Evolutionary conservation across 768 basidiomycete genomes (phyloP).

Genomic region (Phanerochaete carnosa): DNA sequence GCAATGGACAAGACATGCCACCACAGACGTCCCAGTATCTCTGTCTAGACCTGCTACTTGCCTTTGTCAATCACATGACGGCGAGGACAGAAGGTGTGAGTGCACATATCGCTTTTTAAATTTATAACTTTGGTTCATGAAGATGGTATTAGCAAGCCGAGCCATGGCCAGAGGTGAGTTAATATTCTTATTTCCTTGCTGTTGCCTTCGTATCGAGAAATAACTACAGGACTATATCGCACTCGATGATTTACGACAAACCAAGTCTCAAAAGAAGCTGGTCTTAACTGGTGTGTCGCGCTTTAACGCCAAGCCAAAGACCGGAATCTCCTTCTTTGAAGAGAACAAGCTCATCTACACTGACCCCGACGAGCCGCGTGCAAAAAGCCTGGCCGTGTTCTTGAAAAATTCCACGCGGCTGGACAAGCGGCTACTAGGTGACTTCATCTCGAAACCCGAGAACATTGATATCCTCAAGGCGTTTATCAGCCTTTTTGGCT

Average conservation of each 20-base stretch:
- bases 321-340: conserved; percentile 86
- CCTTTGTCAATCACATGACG: conserved; percentile 88
- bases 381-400: conserved; percentile 77
- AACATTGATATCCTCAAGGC: conserved; percentile 81
- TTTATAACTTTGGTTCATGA: not conserved
- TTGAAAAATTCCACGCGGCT: conserved; percentile 80
- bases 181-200: not conserved
- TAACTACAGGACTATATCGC: conserved; percentile 49
- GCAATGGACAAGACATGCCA: conserved; percentile 56
- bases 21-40: conserved; percentile 80
- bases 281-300: conserved; percentile 78
- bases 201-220: not conserved
- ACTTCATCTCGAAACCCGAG: conserved; percentile 88
- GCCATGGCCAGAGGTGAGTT: conserved; percentile 62
- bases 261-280: conserved; percentile 84
- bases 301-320: conserved; percentile 93
- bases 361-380: conserved; percentile 48
- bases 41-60: conserved; percentile 83
- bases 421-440: conserved; percentile 92
- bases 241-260: conserved; percentile 55
- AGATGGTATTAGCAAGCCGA: conserved; percentile 29
- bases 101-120: conserved; percentile 12
- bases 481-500: conserved; percentile 88
- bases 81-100: conserved; percentile 51
- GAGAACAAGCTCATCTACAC: conserved; percentile 86